A percentile compares a stretch with the other conserved stretches of the same genome.
phyloP scores from a whole-genome alignment of 2,329 filamentous ascomycete genomes.

The Phialophora expanda region DNA sequence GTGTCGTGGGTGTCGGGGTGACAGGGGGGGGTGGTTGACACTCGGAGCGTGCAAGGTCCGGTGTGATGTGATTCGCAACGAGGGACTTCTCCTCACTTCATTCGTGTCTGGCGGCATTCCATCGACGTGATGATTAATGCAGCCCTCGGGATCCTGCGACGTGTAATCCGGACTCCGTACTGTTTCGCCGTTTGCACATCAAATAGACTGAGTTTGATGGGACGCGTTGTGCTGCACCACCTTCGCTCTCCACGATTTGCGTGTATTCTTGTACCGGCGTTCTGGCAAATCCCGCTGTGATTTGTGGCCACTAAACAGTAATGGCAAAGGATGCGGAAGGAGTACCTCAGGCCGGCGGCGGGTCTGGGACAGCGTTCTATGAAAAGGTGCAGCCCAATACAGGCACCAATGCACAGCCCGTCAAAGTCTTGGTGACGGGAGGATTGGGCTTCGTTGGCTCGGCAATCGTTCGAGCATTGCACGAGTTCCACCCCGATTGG shows the following conservation, averaged over 20 bases:
- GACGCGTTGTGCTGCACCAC: neutral
- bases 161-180: neutral
- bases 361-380: neutral
- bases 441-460: slow-evolving; percentile 50
- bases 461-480: slow-evolving; percentile 47
- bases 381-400: neutral
- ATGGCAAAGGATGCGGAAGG: slow-evolving; percentile 19
- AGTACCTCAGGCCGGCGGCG: neutral
- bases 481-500: slow-evolving; percentile 46
- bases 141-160: neutral
- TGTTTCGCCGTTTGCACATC: neutral
- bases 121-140: slow-evolving; percentile 14
- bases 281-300: neutral
- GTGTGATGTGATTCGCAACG: slow-evolving; percentile 15
- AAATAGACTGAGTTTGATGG: neutral
- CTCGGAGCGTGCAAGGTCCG: slow-evolving; percentile 6
- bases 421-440: slow-evolving; percentile 46
- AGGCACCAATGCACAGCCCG: neutral
- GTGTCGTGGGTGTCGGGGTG: neutral
- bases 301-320: neutral
- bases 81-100: slow-evolving; percentile 8
- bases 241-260: neutral
- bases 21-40: neutral
- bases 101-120: slow-evolving; percentile 5
- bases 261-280: slow-evolving; percentile 5